These are phyloP conservation scores for Physcomitrellopsis africana DNA, from an alignment of 225 moss, liverwort and hornwort species.

Conservation along the genomic window DNA sequence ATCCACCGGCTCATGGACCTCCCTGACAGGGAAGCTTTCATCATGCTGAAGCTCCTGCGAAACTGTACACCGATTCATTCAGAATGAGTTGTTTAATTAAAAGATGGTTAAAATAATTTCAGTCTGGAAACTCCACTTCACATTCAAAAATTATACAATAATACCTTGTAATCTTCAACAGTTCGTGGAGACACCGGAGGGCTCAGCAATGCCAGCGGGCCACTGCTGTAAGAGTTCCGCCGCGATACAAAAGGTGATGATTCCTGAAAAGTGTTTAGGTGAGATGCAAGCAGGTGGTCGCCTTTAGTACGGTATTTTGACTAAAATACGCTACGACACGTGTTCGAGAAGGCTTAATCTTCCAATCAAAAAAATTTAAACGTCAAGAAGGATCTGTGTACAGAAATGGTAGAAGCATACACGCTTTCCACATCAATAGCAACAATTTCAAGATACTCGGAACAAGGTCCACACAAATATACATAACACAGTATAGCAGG, in stretches of 20 bases:
- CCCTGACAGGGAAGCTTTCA: constrained; percentile 43
- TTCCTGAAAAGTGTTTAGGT: constrained; percentile 41
- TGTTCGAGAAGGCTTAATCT: too few species aligned
- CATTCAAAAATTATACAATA: background rate
- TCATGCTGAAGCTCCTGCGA: constrained; percentile 66
- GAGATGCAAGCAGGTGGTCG: background rate
- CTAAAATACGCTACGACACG: too few species aligned
- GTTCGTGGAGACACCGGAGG: constrained; percentile 64
- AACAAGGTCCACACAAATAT: background rate
- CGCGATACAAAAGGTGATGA: constrained; percentile 62
- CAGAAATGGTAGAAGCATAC: too few species aligned
- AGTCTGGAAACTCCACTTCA: background rate
- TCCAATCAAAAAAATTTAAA: too few species aligned
- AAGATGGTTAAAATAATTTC: background rate
- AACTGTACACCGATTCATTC: constrained; percentile 31
- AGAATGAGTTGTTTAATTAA: background rate
- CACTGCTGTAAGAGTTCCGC: constrained; percentile 75
- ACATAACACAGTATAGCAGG: too few species aligned
- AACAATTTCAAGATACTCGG: too few species aligned
- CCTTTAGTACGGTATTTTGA: background rate
- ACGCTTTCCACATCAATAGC: too few species aligned
- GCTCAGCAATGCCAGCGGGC: constrained; percentile 58
- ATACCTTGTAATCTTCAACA: constrained; percentile 53
- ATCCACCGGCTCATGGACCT: constrained; percentile 78
- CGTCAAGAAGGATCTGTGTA: too few species aligned